Evolutionary conservation across 352 stramenopile species (phyloP), one percentile per base, ranked within the genome.

Genomic region (Globisporangium paroecandrum): DNA sequence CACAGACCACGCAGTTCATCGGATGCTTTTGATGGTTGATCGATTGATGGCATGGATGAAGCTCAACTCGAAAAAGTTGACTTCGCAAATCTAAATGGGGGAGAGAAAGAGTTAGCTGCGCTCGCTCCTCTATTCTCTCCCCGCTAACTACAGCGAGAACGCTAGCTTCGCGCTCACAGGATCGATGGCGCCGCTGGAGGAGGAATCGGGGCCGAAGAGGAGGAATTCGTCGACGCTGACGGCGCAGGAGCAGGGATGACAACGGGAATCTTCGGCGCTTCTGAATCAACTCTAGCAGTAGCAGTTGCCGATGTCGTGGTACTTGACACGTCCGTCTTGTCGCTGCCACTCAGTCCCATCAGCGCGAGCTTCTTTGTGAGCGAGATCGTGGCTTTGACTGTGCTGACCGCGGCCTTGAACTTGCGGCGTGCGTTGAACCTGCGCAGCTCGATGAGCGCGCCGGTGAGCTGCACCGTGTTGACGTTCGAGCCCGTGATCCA

Each of bases 381-480:
- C 43, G 83, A 91, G 65, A 91, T 89, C 18, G 84, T 91, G 56
- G 82, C 80, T 71, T 89, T 91, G 68, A 96, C 91, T 12, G 91
- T 97, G 68, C 94, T 96, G 15, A 98, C 87, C 2, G 93, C 93
- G 34, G 89, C 90, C 74, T 96, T 97, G 77, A 98, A 97, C 77
- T 98, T 98, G 55, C 94, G 86, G 47, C 94, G 96, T 29, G 91
- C 94, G 73, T 98, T 98, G 79, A 97, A 98, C 67, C 90, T 93
- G 71, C 87, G 91, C 69, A 98, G 81, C 66, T 98, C 78, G 49
- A 85, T 73, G 62, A 98, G 78, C 64, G 94, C 96, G 5, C 77
- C 89, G 51, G 85, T 94, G 53, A 98, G 74, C 59, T 87, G 82
- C 60, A 95, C 81, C 34, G 85, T 81, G 70, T 84, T 83, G 18